A percentile compares a stretch with the other conserved stretches of the same genome.
Evolutionary conservation across 768 basidiomycete species (phyloP).

Genomic region (Cubamyces sp.): DNA sequence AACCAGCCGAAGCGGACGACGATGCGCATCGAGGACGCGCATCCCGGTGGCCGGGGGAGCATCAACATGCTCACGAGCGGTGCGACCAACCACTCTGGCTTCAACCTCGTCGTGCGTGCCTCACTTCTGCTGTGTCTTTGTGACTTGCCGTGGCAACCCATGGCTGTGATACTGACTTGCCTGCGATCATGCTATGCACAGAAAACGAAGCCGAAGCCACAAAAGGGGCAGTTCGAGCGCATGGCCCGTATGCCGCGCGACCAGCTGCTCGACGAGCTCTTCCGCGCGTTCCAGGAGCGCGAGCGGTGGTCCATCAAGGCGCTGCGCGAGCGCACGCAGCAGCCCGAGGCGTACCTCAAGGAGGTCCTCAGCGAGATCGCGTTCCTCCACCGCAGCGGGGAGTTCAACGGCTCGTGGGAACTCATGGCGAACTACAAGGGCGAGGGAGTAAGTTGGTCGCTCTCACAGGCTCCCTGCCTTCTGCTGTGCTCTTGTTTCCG

Average conservation of each 20-base stretch:
- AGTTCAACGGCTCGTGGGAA: conserved; percentile 81
- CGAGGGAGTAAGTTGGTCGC: conserved; percentile 50
- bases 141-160: not conserved
- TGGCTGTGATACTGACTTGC: conserved; percentile 10
- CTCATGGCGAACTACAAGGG: conserved; percentile 75
- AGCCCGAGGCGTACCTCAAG: conserved; percentile 86
- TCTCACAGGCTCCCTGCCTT: too few relatives aligned
- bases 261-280: conserved; percentile 84
- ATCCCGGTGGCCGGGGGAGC: conserved; percentile 69
- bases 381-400: conserved; percentile 75
- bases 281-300: conserved; percentile 73
- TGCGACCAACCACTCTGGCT: conserved; percentile 61
- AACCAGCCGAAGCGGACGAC: conserved; percentile 71
- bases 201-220: conserved; percentile 69
- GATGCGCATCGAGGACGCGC: conserved; percentile 73
- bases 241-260: conserved; percentile 92
- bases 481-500: not conserved
- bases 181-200: conserved; percentile 32
- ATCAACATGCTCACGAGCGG: conserved; percentile 83
- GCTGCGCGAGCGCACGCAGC: conserved; percentile 78
- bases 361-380: conserved; percentile 81
- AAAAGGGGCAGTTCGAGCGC: conserved; percentile 79
- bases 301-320: conserved; percentile 83
- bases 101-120: conserved; percentile 67
- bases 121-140: not conserved